Evolutionary conservation across 805 yeast species (phyloP), one percentile per base, ranked within the genome.

Genomic region (Candida quercuum): DNA sequence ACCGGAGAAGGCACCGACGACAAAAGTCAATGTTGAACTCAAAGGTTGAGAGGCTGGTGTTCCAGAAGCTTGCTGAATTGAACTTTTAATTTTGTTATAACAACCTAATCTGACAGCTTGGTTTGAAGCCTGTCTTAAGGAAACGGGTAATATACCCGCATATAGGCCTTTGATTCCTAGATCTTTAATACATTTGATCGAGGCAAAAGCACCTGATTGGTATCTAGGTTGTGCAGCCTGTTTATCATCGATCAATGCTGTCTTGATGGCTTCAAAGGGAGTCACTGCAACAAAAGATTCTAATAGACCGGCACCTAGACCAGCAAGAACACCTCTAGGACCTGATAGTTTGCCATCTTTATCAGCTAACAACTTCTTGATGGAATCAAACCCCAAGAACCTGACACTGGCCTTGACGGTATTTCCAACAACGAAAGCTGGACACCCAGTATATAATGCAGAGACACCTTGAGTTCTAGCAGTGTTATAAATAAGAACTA

Each of bases 391-490:
- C 3, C 97, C 98, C 13, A 91, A 68, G 61, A 91, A 91, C 46
- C 99, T 72, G 3, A 91, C 91, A n/a, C 94, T 85, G 0, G 98
- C 98, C 61, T 93, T 91, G 39, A 86, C 93, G 0, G 98, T 89
- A 60, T 91, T 91, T 27, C 99, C 99, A 26, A 89, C 82, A 23
- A 91, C 95, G 54, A 88, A 86, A 0, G 97, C 96, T 1, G 96
- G 95, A 67, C 98, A 91, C 13, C 99, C 99, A 5, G 89, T 89
- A 58, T 91, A 91, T 34, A 91, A 63, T 0, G 96, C 68, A 5
- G 76, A 66, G 0, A 83, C 58, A 17, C 99, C 98, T 57, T 89
- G 95, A 3, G 75, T 71, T 48, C 70, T 77, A 13, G 86, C 88
- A 6, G 85, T 77, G 39, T 76, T 81, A 57, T 76, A 76, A 43